Conservation (phyloP, 164 flowering plant species). For the Annona squamosa region DNA sequence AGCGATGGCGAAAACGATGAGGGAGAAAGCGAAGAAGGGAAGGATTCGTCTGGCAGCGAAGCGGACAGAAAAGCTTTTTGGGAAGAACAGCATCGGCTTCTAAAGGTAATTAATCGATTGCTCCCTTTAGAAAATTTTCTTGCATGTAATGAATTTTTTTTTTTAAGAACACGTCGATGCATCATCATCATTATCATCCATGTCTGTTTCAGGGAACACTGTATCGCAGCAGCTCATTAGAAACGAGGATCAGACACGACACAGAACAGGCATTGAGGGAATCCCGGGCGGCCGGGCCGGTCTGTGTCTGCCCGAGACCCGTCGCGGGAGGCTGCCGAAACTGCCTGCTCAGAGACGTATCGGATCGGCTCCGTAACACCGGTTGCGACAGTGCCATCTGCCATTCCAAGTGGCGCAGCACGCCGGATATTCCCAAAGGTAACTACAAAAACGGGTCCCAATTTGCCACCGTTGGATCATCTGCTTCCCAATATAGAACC, state of each 20-base stretch:
- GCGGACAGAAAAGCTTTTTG: conserved; percentile 19
- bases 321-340: conserved; percentile 45
- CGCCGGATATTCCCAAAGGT: conserved; percentile 70
- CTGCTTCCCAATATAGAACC: too few relatives aligned
- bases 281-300: conserved; percentile 13
- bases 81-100: conserved; percentile 22
- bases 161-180: too few relatives aligned
- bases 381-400: conserved; percentile 61
- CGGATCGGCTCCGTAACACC: conserved; percentile 35
- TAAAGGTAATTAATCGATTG: conserved; percentile 16
- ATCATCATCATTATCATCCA: neutral
- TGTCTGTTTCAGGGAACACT: conserved; percentile 44
- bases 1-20: neutral
- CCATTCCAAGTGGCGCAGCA: conserved; percentile 78
- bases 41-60: conserved; percentile 1
- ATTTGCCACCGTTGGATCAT: too few relatives aligned
- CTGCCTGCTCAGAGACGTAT: conserved; percentile 45
- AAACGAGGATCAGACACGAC: conserved; percentile 47
- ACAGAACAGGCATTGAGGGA: conserved; percentile 55
- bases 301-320: conserved; percentile 44
- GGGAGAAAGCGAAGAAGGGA: conserved; percentile 10
- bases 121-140: neutral
- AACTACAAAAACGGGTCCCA: neutral
- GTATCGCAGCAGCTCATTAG: conserved; percentile 51
- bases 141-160: neutral